Evolutionary conservation across 331 rosid genomes (phyloP).

Genomic region (Cydonia oblonga): DNA sequence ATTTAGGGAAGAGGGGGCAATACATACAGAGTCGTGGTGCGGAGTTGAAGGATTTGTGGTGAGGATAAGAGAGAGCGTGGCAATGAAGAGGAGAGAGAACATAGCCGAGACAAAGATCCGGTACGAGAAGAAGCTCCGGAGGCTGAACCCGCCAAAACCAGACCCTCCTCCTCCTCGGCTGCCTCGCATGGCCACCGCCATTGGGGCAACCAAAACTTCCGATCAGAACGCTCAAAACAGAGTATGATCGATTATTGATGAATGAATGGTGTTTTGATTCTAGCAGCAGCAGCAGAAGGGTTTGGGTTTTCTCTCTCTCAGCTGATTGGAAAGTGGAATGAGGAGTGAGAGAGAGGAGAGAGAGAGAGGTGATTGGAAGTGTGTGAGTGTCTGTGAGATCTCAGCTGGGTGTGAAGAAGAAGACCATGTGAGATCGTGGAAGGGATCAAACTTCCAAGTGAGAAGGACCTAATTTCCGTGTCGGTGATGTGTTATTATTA

Average conservation of each 20-base stretch:
- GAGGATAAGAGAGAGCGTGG: constrained; percentile 73
- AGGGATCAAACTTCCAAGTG: not conserved
- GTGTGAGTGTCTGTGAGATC: not conserved
- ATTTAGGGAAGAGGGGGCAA: not conserved
- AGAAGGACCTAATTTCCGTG: not conserved
- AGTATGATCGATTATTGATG: not conserved
- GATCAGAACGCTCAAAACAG: not conserved
- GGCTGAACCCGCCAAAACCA: constrained; percentile 41
- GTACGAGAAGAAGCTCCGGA: constrained; percentile 79
- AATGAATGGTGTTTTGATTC: not conserved
- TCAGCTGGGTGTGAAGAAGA: not conserved
- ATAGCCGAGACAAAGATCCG: constrained; percentile 95
- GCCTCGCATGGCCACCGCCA: constrained; percentile 88
- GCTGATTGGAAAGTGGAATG: not conserved
- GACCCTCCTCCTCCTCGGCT: constrained; percentile 45
- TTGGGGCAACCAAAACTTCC: constrained; percentile 16
- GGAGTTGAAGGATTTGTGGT: constrained; percentile 58
- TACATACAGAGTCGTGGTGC: constrained; percentile 65
- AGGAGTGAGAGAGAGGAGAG: too few species aligned
- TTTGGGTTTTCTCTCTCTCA: not conserved
- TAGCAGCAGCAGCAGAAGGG: not conserved
- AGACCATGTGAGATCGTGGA: not conserved
- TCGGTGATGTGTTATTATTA: not conserved
- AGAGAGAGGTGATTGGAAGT: not conserved
- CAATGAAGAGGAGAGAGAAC: constrained; percentile 77